Evolutionary conservation across 2,329 filamentous ascomycete genomes (phyloP).

Genomic region (Alternaria arborescens): DNA sequence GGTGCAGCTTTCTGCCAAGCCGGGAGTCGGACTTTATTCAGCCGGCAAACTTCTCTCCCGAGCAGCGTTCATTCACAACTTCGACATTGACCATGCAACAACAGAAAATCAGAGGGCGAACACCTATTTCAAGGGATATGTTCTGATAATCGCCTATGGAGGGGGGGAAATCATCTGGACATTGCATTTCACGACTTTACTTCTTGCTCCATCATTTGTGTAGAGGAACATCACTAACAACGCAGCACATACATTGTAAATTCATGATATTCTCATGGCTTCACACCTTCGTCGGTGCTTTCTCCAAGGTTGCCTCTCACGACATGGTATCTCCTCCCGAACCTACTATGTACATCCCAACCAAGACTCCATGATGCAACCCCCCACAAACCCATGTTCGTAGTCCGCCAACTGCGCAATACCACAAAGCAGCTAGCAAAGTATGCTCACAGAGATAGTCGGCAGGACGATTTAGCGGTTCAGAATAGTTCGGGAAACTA

Average conservation of each 20-base stretch:
- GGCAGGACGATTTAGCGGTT: neutral
- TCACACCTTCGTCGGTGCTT: no score
- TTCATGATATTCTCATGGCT: neutral
- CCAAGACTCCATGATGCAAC: no score
- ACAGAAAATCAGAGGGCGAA: neutral
- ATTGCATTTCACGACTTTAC: neutral
- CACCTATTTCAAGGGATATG: no score
- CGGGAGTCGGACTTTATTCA: conserved; percentile 8
- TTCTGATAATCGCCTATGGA: neutral
- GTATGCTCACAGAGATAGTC: neutral
- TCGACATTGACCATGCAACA: neutral
- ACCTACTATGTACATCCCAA: no score
- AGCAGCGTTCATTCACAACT: neutral
- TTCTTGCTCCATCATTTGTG: neutral
- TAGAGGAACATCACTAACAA: neutral
- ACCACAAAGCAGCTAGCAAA: neutral
- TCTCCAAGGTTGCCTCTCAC: no score
- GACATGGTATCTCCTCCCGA: no score
- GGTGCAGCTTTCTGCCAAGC: conserved; percentile 23
- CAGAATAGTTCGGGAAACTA: no score
- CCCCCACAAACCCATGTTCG: no score
- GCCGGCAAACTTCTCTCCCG: conserved; percentile 5
- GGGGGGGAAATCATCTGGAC: neutral
- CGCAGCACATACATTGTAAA: neutral
- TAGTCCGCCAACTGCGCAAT: neutral